These are phyloP conservation scores for Halenospora varia DNA, from an alignment of 495 filamentous ascomycete genomes.

Conservation along the genomic window DNA sequence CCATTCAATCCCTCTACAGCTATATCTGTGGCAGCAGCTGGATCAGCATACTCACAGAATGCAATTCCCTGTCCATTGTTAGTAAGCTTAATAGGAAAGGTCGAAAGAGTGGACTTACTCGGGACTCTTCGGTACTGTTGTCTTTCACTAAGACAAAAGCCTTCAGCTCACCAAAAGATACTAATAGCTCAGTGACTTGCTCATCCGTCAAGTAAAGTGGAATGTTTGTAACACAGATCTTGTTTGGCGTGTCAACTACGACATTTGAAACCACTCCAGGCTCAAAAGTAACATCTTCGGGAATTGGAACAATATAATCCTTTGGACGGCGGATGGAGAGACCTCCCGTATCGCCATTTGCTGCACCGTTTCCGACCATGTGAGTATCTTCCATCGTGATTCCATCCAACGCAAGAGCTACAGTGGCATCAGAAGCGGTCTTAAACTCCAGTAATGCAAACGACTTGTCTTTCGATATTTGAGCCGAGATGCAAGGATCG, in stretches of 20 bases:
- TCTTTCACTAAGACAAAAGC: constrained; percentile 92
- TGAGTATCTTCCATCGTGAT: constrained; percentile 79
- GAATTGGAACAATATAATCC: constrained; percentile 92
- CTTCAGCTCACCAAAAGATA: constrained; percentile 89
- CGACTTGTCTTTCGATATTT: constrained; percentile 68
- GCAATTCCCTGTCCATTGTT: constrained; percentile 70
- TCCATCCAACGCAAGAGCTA: constrained; percentile 86
- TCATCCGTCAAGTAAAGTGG: constrained; percentile 84
- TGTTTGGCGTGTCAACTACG: constrained; percentile 89
- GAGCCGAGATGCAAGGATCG: constrained; percentile 83
- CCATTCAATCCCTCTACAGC: constrained; percentile 88
- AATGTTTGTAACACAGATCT: constrained; percentile 89
- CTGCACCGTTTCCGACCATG: constrained; percentile 45
- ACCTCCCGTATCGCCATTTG: constrained; percentile 54
- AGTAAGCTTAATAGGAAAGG: constrained; percentile 17
- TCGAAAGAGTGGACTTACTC: constrained; percentile 54
- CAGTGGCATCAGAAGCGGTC: constrained; percentile 78
- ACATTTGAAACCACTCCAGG: constrained; percentile 73
- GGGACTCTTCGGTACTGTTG: constrained; percentile 75
- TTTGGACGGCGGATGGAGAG: constrained; percentile 86
- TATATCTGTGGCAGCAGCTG: constrained; percentile 64
- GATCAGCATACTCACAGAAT: constrained; percentile 90
- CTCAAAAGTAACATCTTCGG: constrained; percentile 72
- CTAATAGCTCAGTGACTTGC: constrained; percentile 83
- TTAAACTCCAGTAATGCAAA: constrained; percentile 94